Conservation (phyloP, 441 rosid genomes). For the Manihot esculenta region DNA sequence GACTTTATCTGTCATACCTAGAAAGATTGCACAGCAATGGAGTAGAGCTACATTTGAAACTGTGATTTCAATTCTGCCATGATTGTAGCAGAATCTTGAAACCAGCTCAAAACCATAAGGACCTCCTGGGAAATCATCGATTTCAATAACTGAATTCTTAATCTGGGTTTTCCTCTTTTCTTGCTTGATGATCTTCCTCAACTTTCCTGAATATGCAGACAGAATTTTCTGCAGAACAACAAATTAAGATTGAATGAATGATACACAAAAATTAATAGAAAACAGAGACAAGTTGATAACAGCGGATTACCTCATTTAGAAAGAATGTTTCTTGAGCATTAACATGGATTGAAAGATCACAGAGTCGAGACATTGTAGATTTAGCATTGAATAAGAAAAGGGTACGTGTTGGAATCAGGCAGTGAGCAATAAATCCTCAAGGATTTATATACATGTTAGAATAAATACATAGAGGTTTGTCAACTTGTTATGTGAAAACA, state of each 20-base stretch:
- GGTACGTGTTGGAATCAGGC: too few species aligned
- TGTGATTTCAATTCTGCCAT: constrained; percentile 51
- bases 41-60: constrained; percentile 51
- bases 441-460: too few species aligned
- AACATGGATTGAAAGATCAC: constrained; percentile 53
- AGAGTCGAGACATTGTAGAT: constrained; percentile 42
- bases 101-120: constrained; percentile 61
- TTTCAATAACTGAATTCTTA: constrained; percentile 36
- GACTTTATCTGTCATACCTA: constrained; percentile 59
- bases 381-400: constrained; percentile 39
- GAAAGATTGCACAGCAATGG: constrained; percentile 58
- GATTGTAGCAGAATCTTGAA: constrained; percentile 60
- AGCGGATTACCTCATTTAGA: constrained; percentile 45
- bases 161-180: constrained; percentile 43
- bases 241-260: background rate
- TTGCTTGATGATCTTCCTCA: constrained; percentile 55
- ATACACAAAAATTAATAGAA: background rate
- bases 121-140: constrained; percentile 64
- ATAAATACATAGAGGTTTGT: too few species aligned
- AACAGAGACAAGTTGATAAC: background rate
- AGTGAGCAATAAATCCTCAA: too few species aligned
- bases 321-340: constrained; percentile 51
- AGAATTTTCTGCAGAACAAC: constrained; percentile 42
- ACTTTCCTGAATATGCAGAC: constrained; percentile 48
- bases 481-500: too few species aligned